phyloP scores from a whole-genome alignment of 2,329 filamentous ascomycete genomes.

The Penicillium sp. region DNA sequence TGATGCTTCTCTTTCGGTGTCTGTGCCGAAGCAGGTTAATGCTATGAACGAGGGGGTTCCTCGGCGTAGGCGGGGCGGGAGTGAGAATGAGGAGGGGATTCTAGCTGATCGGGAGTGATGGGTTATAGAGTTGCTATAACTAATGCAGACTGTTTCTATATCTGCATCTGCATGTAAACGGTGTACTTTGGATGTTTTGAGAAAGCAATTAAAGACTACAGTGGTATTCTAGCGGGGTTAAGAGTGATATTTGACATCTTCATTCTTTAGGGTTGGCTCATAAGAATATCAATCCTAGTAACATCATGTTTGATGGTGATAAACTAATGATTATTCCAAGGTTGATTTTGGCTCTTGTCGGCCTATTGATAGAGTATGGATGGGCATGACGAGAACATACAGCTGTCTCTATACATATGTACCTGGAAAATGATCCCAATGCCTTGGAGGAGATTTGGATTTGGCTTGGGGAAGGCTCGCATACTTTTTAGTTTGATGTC shows the following conservation, averaged over 20 bases:
- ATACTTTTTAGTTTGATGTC: neutral
- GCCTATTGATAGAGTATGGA: neutral
- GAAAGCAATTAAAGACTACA: neutral
- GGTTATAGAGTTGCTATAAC: neutral
- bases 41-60: conserved; percentile 30
- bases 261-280: conserved; percentile 85
- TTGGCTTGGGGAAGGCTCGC: neutral
- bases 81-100: conserved; percentile 20
- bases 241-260: conserved; percentile 68
- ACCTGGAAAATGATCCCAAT: conserved; percentile 1
- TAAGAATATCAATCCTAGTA: conserved; percentile 88
- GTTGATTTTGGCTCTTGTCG: conserved; percentile 9
- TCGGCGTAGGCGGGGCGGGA: conserved; percentile 23
- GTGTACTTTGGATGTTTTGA: neutral
- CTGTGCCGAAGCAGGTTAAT: conserved; percentile 11
- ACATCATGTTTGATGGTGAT: conserved; percentile 68
- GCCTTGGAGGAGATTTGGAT: conserved; percentile 4
- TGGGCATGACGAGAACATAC: neutral
- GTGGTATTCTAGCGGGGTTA: conserved; percentile 7
- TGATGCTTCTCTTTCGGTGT: conserved; percentile 20
- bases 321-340: neutral
- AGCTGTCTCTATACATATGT: neutral
- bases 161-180: neutral
- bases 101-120: conserved; percentile 12
- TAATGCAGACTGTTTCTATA: neutral